Conservation (phyloP, 108 stramenopile species). For the Cyclotella distinguenda region DNA sequence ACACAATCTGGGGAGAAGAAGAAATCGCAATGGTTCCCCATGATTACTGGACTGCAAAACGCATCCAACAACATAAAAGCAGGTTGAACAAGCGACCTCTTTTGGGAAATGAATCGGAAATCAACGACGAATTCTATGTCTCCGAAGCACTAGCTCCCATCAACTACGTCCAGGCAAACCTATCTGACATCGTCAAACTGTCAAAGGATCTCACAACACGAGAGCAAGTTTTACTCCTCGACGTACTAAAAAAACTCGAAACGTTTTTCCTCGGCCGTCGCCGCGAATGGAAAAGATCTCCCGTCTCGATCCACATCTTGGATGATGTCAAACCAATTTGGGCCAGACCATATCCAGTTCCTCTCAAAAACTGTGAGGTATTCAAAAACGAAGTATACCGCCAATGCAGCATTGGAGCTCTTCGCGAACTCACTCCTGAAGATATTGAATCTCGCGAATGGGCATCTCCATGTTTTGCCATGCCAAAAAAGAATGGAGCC, state of each 20-base stretch:
- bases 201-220: neutral
- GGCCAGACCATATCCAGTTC: constrained; percentile 13
- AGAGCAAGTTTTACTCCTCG: constrained; percentile 1
- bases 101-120: neutral
- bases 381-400: constrained; percentile 5
- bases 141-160: neutral
- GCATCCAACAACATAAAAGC: neutral
- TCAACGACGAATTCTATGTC: neutral
- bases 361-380: neutral
- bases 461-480: constrained; percentile 11
- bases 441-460: constrained; percentile 10
- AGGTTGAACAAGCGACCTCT: neutral
- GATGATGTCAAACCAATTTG: neutral
- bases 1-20: constrained; percentile 14
- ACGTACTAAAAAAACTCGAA: neutral
- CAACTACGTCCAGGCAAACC: constrained; percentile 2
- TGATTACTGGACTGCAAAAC: neutral
- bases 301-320: constrained; percentile 1
- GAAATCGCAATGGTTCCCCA: neutral
- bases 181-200: neutral
- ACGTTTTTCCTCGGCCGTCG: neutral
- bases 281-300: neutral
- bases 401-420: constrained; percentile 4
- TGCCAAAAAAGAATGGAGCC: constrained; percentile 8
- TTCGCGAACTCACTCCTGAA: constrained; percentile 2